phyloP scores from a whole-genome alignment of 2,329 filamentous ascomycete genomes.

The Alternaria burnsii region DNA sequence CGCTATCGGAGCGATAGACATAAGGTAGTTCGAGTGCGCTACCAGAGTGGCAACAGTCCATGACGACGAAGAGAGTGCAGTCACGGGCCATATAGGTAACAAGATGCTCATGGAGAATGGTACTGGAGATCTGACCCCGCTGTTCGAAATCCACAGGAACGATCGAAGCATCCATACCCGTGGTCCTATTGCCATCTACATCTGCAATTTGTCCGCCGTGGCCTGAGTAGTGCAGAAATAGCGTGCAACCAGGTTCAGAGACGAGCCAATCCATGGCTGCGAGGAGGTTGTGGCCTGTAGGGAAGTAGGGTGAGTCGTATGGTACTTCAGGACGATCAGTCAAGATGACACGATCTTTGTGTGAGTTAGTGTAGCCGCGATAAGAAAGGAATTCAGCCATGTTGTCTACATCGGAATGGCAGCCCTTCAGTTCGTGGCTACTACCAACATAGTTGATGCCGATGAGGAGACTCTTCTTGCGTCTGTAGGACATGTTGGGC shows the following conservation, averaged over 20 bases:
- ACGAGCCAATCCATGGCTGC: conserved; percentile 68
- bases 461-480: conserved; percentile 61
- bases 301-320: conserved; percentile 45
- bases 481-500: conserved; percentile 28
- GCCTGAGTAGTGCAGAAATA: conserved; percentile 68
- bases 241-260: conserved; percentile 59
- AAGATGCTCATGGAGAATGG: conserved; percentile 61
- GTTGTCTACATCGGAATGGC: conserved; percentile 61
- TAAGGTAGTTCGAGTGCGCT: conserved; percentile 67
- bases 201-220: conserved; percentile 65
- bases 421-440: conserved; percentile 57
- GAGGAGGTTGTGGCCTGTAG: conserved; percentile 56
- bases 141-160: conserved; percentile 62
- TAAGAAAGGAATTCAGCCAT: conserved; percentile 57
- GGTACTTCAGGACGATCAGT: conserved; percentile 50
- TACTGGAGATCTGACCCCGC: conserved; percentile 64
- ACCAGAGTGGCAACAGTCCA: conserved; percentile 70
- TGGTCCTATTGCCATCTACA: conserved; percentile 50
- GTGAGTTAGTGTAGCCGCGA: conserved; percentile 54
- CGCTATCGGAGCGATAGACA: conserved; percentile 64
- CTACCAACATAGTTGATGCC: conserved; percentile 62
- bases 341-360: conserved; percentile 56
- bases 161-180: conserved; percentile 59
- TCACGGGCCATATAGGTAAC: conserved; percentile 61
- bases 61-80: conserved; percentile 63